Base-by-base conservation (phyloP, 768 basidiomycete genomes). In the Coprinopsis sp. region DNA sequence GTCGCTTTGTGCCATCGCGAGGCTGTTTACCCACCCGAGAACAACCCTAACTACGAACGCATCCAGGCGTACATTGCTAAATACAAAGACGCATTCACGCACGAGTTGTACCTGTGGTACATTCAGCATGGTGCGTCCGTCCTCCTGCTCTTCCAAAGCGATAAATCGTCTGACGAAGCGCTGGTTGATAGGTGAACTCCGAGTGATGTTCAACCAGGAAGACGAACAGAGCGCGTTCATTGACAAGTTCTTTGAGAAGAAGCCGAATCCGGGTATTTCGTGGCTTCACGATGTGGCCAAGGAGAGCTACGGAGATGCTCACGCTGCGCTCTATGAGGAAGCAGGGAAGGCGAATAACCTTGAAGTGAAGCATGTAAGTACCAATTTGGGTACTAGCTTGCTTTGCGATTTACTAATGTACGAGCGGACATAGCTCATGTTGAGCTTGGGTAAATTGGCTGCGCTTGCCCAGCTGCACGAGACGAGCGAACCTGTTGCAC, bases 31-130 rank as follows among this genome's bases (percentile, higher is more conserved):
- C 81, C 77, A 6, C 80, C 81, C 1, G 64, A 82, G 39, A 68
- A 77, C 31, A 89, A 87, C 55, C 82, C 85, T 1, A 71, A 86
- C 54, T 70, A 72, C 1, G 59, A 66, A 21, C 71, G 81, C 16
- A 83, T 92, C 14, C 77, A 83, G 55, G 60, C 63, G 4, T 96
- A 92, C 63, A 79, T 93, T 47, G 76, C 86, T 36, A 75, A 73
- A 56, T 95, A 86, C 65, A 79, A 84, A 40, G 82, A 91, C 27
- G 81, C 79, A 11, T 98, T 97, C 53, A 86, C 92, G 0, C 81
- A 75, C n/a, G 84, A 91, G 57, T 72, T 96, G n/a, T 94, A 89
- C 58, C 78, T 81, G 57, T 96, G 88, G 88, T 95, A 91, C 62
- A 87, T 95, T 40, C 87, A 91, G 54, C 84, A 93, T 53, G 89